Conservation (phyloP, 2,329 filamentous ascomycete genomes). For the Pezicula carpinea region DNA sequence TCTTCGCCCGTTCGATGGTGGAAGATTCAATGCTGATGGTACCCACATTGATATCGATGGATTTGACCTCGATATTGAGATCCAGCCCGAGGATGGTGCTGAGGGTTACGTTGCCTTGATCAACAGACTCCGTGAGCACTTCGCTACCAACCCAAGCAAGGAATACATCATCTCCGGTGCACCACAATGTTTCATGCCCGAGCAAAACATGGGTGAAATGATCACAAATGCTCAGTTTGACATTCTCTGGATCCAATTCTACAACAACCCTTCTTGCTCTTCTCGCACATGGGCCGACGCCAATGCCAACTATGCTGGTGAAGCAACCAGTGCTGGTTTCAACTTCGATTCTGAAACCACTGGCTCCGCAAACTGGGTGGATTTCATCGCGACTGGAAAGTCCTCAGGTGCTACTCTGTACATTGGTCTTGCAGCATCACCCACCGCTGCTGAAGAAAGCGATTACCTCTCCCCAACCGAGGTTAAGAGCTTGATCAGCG, state of each 20-base stretch:
- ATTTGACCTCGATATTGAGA: constrained; percentile 31
- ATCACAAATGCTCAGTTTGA: constrained; percentile 25
- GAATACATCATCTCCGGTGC: constrained; percentile 27
- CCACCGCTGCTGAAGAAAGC: constrained; percentile 5
- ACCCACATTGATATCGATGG: constrained; percentile 26
- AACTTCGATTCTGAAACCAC: constrained; percentile 15
- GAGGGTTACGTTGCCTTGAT: constrained; percentile 25
- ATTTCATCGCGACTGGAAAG: constrained; percentile 10
- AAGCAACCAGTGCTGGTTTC: constrained; percentile 10
- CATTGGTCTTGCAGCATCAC: constrained; percentile 23
- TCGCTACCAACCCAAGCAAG: constrained; percentile 19
- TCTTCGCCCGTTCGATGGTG: constrained; percentile 23
- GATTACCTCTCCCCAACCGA: constrained; percentile 22
- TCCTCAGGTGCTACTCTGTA: constrained; percentile 25
- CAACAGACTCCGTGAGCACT: constrained; percentile 22
- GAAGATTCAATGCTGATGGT: constrained; percentile 10
- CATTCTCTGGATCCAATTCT: constrained; percentile 29
- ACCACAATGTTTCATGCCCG: constrained; percentile 27
- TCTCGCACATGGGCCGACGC: constrained; percentile 20
- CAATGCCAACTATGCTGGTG: constrained; percentile 3
- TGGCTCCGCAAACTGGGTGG: constrained; percentile 14
- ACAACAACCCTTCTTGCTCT: constrained; percentile 25
- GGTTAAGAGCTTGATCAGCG: constrained; percentile 18
- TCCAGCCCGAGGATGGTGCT: neutral
- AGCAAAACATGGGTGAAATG: constrained; percentile 25